Base-by-base conservation (phyloP, 495 filamentous ascomycete species). In the Mytilinidion resinicola region DNA sequence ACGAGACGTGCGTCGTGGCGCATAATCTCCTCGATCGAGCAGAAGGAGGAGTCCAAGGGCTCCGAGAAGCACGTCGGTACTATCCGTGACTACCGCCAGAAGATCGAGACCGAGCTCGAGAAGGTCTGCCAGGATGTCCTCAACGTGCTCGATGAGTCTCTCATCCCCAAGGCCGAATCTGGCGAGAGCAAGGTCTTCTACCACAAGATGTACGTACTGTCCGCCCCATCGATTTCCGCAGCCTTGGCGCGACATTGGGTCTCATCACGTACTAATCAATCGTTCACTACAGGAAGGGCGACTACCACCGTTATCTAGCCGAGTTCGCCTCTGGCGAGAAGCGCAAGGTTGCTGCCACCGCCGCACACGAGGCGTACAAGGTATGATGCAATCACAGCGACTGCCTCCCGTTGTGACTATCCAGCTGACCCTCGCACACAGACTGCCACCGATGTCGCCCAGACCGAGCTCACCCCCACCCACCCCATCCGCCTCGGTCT, bases 111-210 rank as follows among this genome's bases (percentile, higher is more conserved):
- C 61, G 93, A 99, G 82, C 83, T 99, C 56, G 93, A 96, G 85
- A 87, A 88, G 75, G 91, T 97, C 73, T 99, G 93, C 85, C 84
- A 96, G 77, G 93, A 99, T 82, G 91, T 99, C 48, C 85, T 99
- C 65, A 85, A 96, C 68, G 93, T 99, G 58, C 82, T 99, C 61
- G 95, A 97, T 71, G 81, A 96, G 67, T 86, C 86, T 64, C 82
- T 99, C 69, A 99, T 99, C 70, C 92, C 95, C 74, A 92, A 96
- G 80, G 93, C 93, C 66, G 89, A 95, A 75, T 89, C 91, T 63
- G 93, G 93, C 76, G 93, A 99, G 83, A 96, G 91, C 68, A 97
- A 96, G 83, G 93, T 99, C 68, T 99, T 99, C 76, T 99, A 99
- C 80, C 95, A 96, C 87, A 99, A 99, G 87, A 99, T 99, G 93